Evolutionary conservation across 306 rosid species (phyloP).

Genomic region (Cyclanthera cordifolia): DNA sequence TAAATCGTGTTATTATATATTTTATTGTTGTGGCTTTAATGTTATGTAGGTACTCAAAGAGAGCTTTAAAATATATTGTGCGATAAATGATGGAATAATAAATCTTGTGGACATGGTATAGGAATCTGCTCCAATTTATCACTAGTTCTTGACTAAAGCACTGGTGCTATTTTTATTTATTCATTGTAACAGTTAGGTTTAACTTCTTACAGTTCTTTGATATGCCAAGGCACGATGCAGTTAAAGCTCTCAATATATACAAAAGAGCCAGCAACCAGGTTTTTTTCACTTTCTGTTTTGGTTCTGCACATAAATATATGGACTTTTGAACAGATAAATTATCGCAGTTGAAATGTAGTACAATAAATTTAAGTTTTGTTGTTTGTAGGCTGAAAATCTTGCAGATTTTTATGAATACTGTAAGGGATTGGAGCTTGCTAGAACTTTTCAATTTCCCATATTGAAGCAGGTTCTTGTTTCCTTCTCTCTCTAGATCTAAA

Average conservation of each 20-base stretch:
- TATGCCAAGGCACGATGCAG: slow-evolving; percentile 76
- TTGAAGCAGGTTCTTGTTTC: slow-evolving; percentile 64
- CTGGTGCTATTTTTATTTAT: not conserved
- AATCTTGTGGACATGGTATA: slow-evolving; percentile 93
- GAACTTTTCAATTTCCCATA: slow-evolving; percentile 78
- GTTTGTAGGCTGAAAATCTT: slow-evolving; percentile 58
- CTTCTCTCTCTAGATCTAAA: not conserved
- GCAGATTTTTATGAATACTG: slow-evolving; percentile 74
- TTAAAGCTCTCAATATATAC: slow-evolving; percentile 59
- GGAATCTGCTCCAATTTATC: slow-evolving; percentile 18
- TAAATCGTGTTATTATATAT: not conserved
- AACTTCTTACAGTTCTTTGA: slow-evolving; percentile 65
- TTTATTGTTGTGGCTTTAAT: not conserved
- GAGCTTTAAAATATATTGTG: slow-evolving; percentile 89
- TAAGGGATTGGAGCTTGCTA: slow-evolving; percentile 77
- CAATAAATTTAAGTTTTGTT: not conserved
- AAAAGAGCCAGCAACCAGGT: slow-evolving; percentile 91
- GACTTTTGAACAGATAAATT: not conserved
- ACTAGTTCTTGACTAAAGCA: slow-evolving; percentile 10
- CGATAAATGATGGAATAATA: slow-evolving; percentile 89
- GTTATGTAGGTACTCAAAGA: slow-evolving; percentile 62
- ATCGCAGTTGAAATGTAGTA: not conserved
- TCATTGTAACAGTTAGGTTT: slow-evolving; percentile 10
- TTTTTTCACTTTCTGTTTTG: slow-evolving; percentile 13
- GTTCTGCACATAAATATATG: not conserved